phyloP scores from a whole-genome alignment of 352 stramenopile species.

The Pythium volutum region DNA sequence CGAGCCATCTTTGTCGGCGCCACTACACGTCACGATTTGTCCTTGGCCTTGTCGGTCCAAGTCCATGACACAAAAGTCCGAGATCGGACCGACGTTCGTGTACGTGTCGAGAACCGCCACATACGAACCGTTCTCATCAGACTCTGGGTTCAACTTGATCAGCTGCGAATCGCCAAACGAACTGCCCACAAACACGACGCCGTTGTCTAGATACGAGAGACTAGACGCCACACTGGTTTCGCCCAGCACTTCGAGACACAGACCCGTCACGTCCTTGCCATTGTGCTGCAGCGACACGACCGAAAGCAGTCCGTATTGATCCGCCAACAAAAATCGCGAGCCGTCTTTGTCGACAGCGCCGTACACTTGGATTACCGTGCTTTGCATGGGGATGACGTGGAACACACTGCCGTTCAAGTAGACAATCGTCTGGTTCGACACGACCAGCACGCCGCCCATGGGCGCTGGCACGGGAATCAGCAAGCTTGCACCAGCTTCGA shows the following conservation, averaged over 20 bases:
- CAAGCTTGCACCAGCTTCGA: conserved; percentile 84
- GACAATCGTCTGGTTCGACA: conserved; percentile 90
- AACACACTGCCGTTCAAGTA: conserved; percentile 90
- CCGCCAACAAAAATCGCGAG: conserved; percentile 85
- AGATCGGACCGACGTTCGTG: conserved; percentile 96
- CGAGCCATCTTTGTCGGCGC: conserved; percentile 93
- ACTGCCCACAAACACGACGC: conserved; percentile 95
- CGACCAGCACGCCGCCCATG: conserved; percentile 85
- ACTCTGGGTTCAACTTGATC: conserved; percentile 88
- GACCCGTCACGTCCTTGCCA: conserved; percentile 60
- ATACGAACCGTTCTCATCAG: conserved; percentile 82
- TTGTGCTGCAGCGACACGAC: conserved; percentile 86
- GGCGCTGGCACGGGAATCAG: conserved; percentile 87
- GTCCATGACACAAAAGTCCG: conserved; percentile 98
- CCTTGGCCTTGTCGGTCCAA: conserved; percentile 92
- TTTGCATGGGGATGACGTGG: conserved; percentile 90
- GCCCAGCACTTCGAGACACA: conserved; percentile 94
- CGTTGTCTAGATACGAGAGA: conserved; percentile 93
- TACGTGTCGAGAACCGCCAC: conserved; percentile 96
- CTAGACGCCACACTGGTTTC: conserved; percentile 89
- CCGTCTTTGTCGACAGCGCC: conserved; percentile 86
- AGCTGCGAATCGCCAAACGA: conserved; percentile 95
- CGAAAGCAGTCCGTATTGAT: conserved; percentile 88
- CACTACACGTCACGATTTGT: conserved; percentile 96
- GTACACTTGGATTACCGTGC: conserved; percentile 89